These are phyloP conservation scores for Sclerotiophoma versabilis DNA, from an alignment of 2,329 filamentous ascomycete species.

Conservation along the genomic window DNA sequence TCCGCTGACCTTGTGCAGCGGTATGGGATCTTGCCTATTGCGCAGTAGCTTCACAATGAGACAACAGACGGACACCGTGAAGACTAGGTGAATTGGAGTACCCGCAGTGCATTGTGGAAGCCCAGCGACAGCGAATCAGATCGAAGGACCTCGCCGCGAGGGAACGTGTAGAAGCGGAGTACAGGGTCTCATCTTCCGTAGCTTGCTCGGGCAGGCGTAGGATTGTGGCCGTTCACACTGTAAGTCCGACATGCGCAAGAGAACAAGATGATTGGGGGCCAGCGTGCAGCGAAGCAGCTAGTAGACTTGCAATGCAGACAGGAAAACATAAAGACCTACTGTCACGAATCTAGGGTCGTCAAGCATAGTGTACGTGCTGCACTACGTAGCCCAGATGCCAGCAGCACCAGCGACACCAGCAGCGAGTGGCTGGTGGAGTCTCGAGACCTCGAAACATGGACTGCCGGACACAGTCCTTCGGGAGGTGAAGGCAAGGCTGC, in stretches of 20 bases:
- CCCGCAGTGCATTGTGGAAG: slow-evolving; percentile 7
- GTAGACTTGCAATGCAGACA: not conserved
- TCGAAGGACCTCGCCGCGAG: slow-evolving; percentile 2
- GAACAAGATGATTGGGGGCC: not conserved
- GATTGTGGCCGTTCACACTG: not conserved
- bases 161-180: slow-evolving; percentile 1
- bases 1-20: slow-evolving; percentile 21
- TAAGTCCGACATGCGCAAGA: not conserved
- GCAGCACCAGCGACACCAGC: not conserved
- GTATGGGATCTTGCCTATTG: slow-evolving; percentile 11
- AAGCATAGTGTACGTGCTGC: not conserved
- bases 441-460: not conserved
- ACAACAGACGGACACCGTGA: slow-evolving; percentile 24
- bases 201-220: not conserved
- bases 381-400: not conserved
- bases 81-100: slow-evolving; percentile 29
- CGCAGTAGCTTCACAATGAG: slow-evolving; percentile 28
- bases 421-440: not conserved
- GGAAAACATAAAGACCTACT: not conserved
- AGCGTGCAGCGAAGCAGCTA: not conserved
- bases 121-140: slow-evolving; percentile 14
- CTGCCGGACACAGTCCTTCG: not conserved
- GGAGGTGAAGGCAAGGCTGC: slow-evolving; percentile 9
- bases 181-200: not conserved
- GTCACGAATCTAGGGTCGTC: not conserved